Base-by-base conservation (phyloP, 306 rosid genomes). In the Herpetospermum pedunculosum region DNA sequence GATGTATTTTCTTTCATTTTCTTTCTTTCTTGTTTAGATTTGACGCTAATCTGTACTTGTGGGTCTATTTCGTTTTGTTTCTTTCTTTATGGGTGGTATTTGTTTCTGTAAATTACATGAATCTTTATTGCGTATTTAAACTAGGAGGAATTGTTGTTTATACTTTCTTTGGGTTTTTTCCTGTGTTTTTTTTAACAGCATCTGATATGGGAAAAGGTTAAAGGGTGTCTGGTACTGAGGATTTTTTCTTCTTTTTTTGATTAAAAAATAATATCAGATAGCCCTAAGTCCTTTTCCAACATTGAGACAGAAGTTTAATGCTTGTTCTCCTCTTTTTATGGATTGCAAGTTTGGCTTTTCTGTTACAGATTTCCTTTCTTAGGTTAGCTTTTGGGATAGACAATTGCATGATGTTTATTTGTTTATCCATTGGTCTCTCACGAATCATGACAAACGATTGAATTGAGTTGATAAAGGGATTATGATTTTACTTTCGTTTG, bases 281-380 rank as follows among this genome's bases (percentile, higher is more conserved):
- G 14, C 54, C 25, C 11, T 25, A 25, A 68, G 5, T 38, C 76
- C 76, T 84, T 84, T 77, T 80, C 84, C 4, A 46, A 86, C 62
- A 85, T 32, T 72, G 28, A 70, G 77, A 68, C 84, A 73, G 72
- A 76, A 81, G 80, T 84, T 82, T 83, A 76, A 88, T 89, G 78
- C 81, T 84, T 89, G 87, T 41, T 26, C 59, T 71, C 79, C 83
- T 62, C 57, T 10, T 41, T 73, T 10, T 62, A 43, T 80, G 83
- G 85, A 77, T 76, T 83, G 83, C 88, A 84, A 84, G 89, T 81
- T 89, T 92, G 90, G 84, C 83, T 81, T 80, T 80, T 84, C 75
- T 81, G 87, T 84, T 55, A 86, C 83, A 81, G 43, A 63, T 30
- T 41, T 37, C 72, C 71, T 21, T 65, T 13, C 32, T 12, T 15